Conservation (phyloP, 371 early-diverging fungal genomes). For the Lichtheimia ornata region DNA sequence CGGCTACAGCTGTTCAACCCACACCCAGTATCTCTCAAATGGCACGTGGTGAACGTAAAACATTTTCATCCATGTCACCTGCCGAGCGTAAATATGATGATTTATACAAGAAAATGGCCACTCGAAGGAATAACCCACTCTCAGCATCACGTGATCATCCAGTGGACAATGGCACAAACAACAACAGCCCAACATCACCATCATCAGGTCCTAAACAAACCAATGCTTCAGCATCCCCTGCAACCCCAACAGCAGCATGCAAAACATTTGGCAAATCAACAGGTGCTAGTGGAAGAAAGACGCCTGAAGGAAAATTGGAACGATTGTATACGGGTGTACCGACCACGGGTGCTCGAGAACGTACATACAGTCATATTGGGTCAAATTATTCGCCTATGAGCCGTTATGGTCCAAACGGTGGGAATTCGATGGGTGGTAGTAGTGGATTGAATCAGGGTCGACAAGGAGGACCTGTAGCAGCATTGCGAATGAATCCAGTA, state of each 20-base stretch:
- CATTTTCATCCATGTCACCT: constrained; percentile 47
- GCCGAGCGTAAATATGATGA: constrained; percentile 53
- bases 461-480: constrained; percentile 9
- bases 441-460: constrained; percentile 7
- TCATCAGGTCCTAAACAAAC: background rate
- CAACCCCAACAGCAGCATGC: background rate
- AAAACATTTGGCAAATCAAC: background rate
- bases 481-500: constrained; percentile 20
- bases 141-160: constrained; percentile 4
- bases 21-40: constrained; percentile 49
- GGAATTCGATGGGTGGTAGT: background rate
- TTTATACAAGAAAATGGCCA: constrained; percentile 36
- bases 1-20: constrained; percentile 26
- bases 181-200: constrained; percentile 6
- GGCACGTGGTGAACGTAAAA: constrained; percentile 43
- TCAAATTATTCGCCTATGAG: background rate
- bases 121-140: constrained; percentile 9
- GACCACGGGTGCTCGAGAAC: constrained; percentile 26
- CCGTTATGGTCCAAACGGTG: background rate
- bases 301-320: constrained; percentile 31
- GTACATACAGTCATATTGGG: constrained; percentile 12
- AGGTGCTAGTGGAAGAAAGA: constrained; percentile 17
- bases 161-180: constrained; percentile 4
- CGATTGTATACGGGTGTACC: constrained; percentile 40
- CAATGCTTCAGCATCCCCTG: background rate